Evolutionary conservation across 2,329 filamentous ascomycete species (phyloP).

Genomic region (Chalaropsis ovoidea): DNA sequence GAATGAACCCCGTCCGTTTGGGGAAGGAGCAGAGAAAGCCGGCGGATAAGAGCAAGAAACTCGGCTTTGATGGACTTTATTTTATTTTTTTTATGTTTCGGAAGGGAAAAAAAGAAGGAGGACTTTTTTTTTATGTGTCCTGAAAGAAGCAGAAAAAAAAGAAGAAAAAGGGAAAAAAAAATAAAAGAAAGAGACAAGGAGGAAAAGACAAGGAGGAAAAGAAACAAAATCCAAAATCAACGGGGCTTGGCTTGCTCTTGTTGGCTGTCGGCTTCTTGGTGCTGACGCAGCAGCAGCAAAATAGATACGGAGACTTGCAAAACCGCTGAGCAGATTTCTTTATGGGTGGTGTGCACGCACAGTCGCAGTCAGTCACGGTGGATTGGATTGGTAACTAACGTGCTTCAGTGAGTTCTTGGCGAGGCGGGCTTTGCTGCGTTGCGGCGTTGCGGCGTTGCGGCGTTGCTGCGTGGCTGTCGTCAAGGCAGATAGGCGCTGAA

Average conservation of each 20-base stretch:
- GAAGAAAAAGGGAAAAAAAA: not conserved
- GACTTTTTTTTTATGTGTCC: not conserved
- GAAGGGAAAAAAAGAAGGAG: not conserved
- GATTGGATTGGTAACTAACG: not conserved
- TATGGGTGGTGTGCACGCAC: constrained; percentile 10
- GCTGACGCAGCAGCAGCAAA: constrained; percentile 7
- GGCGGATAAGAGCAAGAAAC: not conserved
- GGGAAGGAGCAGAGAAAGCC: constrained; percentile 5
- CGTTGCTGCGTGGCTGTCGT: no score
- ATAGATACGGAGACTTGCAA: not conserved
- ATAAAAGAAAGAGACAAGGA: not conserved
- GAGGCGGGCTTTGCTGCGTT: not conserved
- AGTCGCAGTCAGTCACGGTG: not conserved
- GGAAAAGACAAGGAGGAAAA: not conserved
- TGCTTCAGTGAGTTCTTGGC: not conserved
- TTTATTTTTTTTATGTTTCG: not conserved
- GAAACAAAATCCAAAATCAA: not conserved
- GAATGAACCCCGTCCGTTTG: not conserved
- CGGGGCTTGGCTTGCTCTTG: not conserved
- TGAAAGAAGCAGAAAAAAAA: not conserved
- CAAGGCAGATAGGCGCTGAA: not conserved
- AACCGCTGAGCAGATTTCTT: not conserved
- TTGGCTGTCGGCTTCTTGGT: not conserved
- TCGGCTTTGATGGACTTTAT: not conserved
- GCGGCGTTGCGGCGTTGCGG: no score